phyloP scores from a whole-genome alignment of 768 basidiomycete genomes.

The Naganishia vaughanmartiniae region DNA sequence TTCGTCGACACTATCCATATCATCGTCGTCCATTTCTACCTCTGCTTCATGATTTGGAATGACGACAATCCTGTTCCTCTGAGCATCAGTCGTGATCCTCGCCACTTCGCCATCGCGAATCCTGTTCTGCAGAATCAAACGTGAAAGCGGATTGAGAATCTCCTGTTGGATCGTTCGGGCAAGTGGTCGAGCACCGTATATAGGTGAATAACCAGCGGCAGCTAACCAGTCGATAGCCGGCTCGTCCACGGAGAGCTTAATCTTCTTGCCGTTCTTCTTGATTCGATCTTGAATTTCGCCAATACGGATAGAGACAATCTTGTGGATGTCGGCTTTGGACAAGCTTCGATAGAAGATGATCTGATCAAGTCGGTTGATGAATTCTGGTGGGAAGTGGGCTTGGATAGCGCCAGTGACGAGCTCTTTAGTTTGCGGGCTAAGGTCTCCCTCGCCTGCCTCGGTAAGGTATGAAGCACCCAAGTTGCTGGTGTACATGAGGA shows the following conservation, averaged over 20 bases:
- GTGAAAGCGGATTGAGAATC: slow-evolving; percentile 83
- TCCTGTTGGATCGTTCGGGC: slow-evolving; percentile 88
- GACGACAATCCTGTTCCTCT: slow-evolving; percentile 72
- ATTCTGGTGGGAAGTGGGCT: slow-evolving; percentile 54
- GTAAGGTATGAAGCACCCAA: slow-evolving; percentile 53
- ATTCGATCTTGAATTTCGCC: slow-evolving; percentile 81
- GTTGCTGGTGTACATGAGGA: slow-evolving; percentile 54
- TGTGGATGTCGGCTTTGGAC: slow-evolving; percentile 70
- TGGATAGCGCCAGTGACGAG: slow-evolving; percentile 53
- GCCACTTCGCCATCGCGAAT: slow-evolving; percentile 78
- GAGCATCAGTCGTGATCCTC: slow-evolving; percentile 72
- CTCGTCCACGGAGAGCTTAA: slow-evolving; percentile 72
- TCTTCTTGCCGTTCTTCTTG: slow-evolving; percentile 65
- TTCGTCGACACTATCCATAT: slow-evolving; percentile 38
- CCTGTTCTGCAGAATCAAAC: slow-evolving; percentile 76
- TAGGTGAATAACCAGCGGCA: slow-evolving; percentile 45
- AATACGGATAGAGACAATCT: slow-evolving; percentile 84
- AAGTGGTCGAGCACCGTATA: slow-evolving; percentile 86
- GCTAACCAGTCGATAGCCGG: slow-evolving; percentile 62
- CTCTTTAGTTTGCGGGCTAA: slow-evolving; percentile 44
- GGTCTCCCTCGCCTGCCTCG: slow-evolving; percentile 52
- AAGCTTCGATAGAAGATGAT: slow-evolving; percentile 66
- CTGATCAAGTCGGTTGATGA: slow-evolving; percentile 51
- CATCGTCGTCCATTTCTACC: slow-evolving; percentile 46
- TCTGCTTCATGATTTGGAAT: slow-evolving; percentile 75